A percentile compares a stretch with the other conserved stretches of the same genome.
These are phyloP conservation scores for Pseudonitzschia multistriata DNA, from an alignment of 108 stramenopile species.

Conservation along the genomic window DNA sequence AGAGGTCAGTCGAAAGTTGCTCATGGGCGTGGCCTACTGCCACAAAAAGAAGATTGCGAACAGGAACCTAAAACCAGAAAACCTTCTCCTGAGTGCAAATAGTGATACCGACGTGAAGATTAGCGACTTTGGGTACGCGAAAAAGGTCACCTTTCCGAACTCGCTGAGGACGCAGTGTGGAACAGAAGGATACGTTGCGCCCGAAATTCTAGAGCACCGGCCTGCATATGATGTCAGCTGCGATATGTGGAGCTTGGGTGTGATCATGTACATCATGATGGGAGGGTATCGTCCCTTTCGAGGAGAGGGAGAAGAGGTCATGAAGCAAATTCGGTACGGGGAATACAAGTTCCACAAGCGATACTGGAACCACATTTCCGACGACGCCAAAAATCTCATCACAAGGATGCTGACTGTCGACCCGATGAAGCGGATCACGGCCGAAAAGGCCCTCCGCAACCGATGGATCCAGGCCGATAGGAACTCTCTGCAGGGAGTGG, in stretches of 20 bases:
- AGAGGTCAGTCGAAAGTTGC: conserved; percentile 53
- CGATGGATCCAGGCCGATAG: conserved; percentile 69
- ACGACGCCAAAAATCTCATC: conserved; percentile 85
- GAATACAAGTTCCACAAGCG: conserved; percentile 83
- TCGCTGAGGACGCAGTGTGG: conserved; percentile 79
- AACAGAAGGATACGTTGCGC: conserved; percentile 87
- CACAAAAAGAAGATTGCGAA: conserved; percentile 80
- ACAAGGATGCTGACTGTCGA: conserved; percentile 78
- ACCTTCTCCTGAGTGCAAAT: conserved; percentile 73
- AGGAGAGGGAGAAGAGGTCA: conserved; percentile 59
- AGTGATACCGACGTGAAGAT: conserved; percentile 94
- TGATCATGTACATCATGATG: conserved; percentile 91
- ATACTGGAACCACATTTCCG: conserved; percentile 77
- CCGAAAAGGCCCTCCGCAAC: conserved; percentile 63
- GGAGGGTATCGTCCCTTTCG: conserved; percentile 93
- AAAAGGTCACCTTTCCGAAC: conserved; percentile 61
- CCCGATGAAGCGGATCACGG: conserved; percentile 70
- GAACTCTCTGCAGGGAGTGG: conserved; percentile 15
- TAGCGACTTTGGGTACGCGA: conserved; percentile 96
- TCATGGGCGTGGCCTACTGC: conserved; percentile 78
- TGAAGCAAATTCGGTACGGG: conserved; percentile 74
- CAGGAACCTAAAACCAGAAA: conserved; percentile 88
- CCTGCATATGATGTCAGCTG: conserved; percentile 68
- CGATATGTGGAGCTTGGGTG: conserved; percentile 97
- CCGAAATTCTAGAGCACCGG: conserved; percentile 69